Conservation (phyloP, 345 rosid genomes). For the Citrus unshiu region DNA sequence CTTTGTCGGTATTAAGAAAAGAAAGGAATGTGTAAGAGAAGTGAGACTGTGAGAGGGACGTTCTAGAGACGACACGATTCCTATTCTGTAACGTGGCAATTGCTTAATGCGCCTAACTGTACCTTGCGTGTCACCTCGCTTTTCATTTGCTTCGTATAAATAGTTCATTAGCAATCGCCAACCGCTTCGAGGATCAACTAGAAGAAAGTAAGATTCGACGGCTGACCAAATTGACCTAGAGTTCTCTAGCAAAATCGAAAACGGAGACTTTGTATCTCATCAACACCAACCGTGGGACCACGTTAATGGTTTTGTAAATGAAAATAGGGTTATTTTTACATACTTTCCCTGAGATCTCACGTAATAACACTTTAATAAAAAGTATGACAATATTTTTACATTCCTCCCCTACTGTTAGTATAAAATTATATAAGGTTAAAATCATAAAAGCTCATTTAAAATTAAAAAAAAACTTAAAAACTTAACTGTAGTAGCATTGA, state of each 20-base stretch:
- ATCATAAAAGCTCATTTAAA: no score
- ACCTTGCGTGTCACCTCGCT: constrained; percentile 1
- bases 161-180: constrained; percentile 11
- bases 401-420: accelerated
- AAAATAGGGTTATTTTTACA: no score
- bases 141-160: neutral
- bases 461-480: no score
- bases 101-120: neutral
- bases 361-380: no score
- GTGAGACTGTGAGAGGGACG: neutral
- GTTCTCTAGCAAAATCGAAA: neutral
- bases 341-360: no score
- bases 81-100: constrained; percentile 16
- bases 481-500: no score
- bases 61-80: constrained; percentile 30
- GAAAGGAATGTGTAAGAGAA: neutral
- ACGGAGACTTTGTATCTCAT: neutral
- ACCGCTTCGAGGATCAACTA: neutral
- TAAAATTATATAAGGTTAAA: no score
- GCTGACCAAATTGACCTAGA: neutral
- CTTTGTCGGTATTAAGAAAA: no score
- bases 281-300: neutral
- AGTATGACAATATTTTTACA: accelerated
- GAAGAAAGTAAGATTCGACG: neutral
- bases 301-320: neutral